phyloP scores from a whole-genome alignment of 2,329 filamentous ascomycete species.

The Paraphaeosphaeria sporulosa region DNA sequence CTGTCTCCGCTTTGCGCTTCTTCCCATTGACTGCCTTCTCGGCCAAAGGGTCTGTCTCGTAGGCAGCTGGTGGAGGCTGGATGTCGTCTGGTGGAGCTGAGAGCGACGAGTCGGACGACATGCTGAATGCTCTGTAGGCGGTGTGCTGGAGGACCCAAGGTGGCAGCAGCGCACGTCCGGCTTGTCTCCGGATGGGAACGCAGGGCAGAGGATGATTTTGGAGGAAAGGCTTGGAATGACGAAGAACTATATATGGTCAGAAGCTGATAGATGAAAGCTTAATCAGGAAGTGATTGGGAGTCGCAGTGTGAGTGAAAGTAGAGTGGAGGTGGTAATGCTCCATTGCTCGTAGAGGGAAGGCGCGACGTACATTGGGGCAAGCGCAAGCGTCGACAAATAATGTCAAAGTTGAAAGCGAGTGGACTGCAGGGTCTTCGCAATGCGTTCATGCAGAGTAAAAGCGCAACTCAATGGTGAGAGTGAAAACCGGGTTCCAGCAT shows the following conservation, averaged over 20 bases:
- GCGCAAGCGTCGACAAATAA: neutral
- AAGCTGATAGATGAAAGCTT: neutral
- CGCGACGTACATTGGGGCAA: neutral
- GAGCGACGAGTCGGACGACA: slow-evolving; percentile 32
- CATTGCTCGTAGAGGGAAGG: neutral
- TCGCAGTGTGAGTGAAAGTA: neutral
- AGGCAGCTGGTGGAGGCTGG: neutral
- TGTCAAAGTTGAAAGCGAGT: neutral
- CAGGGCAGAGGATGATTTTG: neutral
- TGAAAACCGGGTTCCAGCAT: neutral
- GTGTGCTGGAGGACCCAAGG: slow-evolving; percentile 14
- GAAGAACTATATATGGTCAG: neutral
- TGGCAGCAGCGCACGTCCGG: neutral
- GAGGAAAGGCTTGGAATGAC: neutral
- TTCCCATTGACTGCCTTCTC: slow-evolving; percentile 20
- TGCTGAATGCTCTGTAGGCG: slow-evolving; percentile 25
- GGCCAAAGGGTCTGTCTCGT: slow-evolving; percentile 14
- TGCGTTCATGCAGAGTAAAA: slow-evolving; percentile 3
- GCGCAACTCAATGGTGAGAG: neutral
- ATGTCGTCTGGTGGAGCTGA: slow-evolving; percentile 30
- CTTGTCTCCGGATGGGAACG: neutral
- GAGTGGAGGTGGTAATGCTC: neutral
- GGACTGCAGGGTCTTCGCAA: neutral
- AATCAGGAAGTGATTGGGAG: too few species aligned
- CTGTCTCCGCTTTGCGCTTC: slow-evolving; percentile 41